Percentiles rank a stretch among this genome's conserved stretches.
phyloP scores from a whole-genome alignment of 2,329 filamentous ascomycete species.

The Myriosclerotinia duriaeana region DNA sequence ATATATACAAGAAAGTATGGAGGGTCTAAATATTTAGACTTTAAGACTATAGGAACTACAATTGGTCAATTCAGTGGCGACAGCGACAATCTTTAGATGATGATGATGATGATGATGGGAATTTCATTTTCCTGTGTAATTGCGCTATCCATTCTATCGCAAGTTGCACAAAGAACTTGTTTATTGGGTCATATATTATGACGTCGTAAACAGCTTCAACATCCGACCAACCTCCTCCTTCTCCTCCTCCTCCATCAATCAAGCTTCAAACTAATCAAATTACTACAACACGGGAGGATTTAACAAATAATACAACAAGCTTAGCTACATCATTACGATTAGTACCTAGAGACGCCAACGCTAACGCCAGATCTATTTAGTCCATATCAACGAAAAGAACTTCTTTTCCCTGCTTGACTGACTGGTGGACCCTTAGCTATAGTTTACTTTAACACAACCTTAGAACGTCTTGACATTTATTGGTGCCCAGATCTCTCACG shows the following conservation, averaged over 20 bases:
- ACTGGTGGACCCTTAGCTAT: neutral
- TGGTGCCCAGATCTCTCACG: conserved; percentile 7
- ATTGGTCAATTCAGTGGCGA: too few relatives aligned
- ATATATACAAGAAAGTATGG: too few relatives aligned
- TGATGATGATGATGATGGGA: too few relatives aligned
- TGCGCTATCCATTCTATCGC: too few relatives aligned
- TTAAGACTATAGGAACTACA: too few relatives aligned
- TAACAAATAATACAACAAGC: conserved; percentile 2
- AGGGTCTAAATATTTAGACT: too few relatives aligned
- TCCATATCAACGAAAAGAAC: conserved; percentile 9
- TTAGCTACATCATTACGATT: neutral
- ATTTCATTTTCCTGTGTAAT: too few relatives aligned
- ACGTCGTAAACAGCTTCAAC: conserved; percentile 5
- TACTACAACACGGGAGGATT: neutral
- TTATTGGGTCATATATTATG: neutral
- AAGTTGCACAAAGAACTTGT: conserved; percentile 1
- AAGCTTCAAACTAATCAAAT: neutral
- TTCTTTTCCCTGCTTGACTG: conserved; percentile 12
- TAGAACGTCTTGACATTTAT: neutral
- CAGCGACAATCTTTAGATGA: too few relatives aligned
- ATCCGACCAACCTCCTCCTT: too few relatives aligned
- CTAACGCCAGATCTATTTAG: neutral
- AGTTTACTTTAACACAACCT: neutral
- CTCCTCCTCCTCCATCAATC: neutral
- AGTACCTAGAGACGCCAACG: conserved; percentile 7